Percentiles rank a stretch among this genome's conserved stretches.
Conservation (phyloP, 257 asterid species). For the Pogostemon cablin region DNA sequence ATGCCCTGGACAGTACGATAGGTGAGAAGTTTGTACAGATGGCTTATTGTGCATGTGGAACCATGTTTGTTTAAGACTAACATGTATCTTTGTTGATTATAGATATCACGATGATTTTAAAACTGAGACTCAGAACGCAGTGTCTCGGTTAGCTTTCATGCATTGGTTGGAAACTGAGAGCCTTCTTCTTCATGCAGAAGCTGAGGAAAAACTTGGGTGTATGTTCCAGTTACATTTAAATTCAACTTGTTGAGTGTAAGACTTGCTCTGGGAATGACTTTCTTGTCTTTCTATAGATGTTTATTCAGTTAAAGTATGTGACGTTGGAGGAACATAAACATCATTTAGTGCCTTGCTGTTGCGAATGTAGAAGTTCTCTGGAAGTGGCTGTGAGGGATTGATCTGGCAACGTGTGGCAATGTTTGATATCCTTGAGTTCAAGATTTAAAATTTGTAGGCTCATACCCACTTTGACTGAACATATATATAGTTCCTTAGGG, state of each 20-base stretch:
- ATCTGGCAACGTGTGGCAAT: background rate
- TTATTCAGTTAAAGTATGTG: conserved; percentile 10
- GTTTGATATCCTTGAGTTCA: background rate
- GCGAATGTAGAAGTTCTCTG: background rate
- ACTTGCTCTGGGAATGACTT: conserved; percentile 5
- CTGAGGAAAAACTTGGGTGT: conserved; percentile 91
- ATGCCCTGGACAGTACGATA: conserved; percentile 83
- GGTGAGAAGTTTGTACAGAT: conserved; percentile 47
- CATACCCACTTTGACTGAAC: conserved; percentile 5
- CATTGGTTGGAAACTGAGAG: conserved; percentile 86
- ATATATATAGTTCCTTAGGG: background rate
- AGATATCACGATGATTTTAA: conserved; percentile 95
- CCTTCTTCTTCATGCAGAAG: conserved; percentile 82
- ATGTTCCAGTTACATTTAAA: conserved; percentile 39
- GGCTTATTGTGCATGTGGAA: background rate
- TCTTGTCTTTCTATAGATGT: background rate
- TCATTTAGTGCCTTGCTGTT: background rate
- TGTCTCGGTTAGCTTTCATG: conserved; percentile 82
- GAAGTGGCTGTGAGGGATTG: background rate
- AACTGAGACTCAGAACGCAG: conserved; percentile 83
- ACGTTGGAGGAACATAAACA: background rate
- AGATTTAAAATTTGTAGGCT: background rate
- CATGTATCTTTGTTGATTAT: conserved; percentile 22
- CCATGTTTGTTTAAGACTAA: conserved; percentile 8
- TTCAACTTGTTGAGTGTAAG: background rate